A percentile compares a stretch with the other conserved stretches of the same genome.
Conservation (phyloP, 176 grass and related monocot species). For the Luzula sylvatica region DNA sequence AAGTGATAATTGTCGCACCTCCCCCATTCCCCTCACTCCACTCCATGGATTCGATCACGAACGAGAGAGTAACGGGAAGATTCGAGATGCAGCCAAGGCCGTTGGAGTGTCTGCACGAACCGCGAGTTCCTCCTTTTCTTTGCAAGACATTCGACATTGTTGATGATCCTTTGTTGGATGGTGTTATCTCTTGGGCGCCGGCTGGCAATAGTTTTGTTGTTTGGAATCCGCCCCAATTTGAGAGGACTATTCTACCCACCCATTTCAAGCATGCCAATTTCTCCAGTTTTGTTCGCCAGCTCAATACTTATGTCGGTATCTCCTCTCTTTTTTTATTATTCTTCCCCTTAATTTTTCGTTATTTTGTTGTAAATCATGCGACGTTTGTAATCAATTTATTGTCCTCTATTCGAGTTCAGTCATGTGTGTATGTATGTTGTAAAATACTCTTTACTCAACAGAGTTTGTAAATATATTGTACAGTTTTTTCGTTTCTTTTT, state of each 20-base stretch:
- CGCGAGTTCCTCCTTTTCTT: constrained; percentile 62
- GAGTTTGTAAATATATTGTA: constrained; percentile 1
- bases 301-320: constrained; percentile 42
- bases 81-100: constrained; percentile 36
- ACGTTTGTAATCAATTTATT: background rate
- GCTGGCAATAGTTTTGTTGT: constrained; percentile 83
- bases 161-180: constrained; percentile 48
- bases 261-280: constrained; percentile 58
- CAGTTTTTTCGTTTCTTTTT: background rate
- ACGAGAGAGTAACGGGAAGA: background rate
- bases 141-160: constrained; percentile 94
- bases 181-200: constrained; percentile 62
- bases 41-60: background rate
- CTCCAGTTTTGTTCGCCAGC: constrained; percentile 30
- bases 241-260: constrained; percentile 47
- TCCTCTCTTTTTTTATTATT: background rate
- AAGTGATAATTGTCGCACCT: background rate
- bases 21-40: background rate
- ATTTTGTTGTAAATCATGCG: constrained; percentile 2
- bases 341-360: background rate
- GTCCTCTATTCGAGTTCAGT: background rate
- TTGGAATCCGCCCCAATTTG: constrained; percentile 65
- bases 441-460: background rate
- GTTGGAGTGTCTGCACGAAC: constrained; percentile 54
- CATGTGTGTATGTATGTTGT: constrained; percentile 5